phyloP scores from a whole-genome alignment of 345 rosid genomes.

The Ailanthus altissimus region DNA sequence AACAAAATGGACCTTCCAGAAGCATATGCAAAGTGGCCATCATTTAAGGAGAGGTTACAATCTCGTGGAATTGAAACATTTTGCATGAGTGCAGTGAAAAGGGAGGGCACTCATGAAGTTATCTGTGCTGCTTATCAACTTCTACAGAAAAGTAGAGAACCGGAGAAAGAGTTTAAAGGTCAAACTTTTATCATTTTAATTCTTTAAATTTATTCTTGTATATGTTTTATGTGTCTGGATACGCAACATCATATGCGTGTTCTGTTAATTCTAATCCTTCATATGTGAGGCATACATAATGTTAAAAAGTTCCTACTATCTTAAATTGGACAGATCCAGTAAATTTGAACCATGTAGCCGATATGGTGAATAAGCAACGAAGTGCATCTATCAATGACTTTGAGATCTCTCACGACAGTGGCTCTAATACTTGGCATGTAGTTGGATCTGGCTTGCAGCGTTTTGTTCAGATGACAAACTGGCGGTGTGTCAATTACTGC shows the following conservation, averaged over 20 bases:
- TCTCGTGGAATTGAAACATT: constrained; percentile 68
- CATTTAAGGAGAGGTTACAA: constrained; percentile 62
- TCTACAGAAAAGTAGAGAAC: constrained; percentile 52
- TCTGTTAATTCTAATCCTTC: neutral
- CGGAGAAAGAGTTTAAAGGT: constrained; percentile 63
- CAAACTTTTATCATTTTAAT: constrained; percentile 10
- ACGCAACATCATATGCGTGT: neutral
- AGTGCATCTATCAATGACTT: constrained; percentile 75
- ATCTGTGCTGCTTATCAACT: constrained; percentile 66
- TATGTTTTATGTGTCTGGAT: constrained; percentile 6
- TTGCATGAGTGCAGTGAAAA: constrained; percentile 83
- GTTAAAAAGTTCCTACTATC: constrained; percentile 21
- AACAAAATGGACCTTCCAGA: constrained; percentile 96
- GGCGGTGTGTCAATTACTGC: constrained; percentile 51
- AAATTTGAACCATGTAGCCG: constrained; percentile 79
- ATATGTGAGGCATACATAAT: neutral
- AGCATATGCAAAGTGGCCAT: constrained; percentile 71
- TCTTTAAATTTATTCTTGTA: neutral
- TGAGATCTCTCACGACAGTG: constrained; percentile 60
- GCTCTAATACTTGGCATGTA: constrained; percentile 71
- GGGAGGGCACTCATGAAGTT: constrained; percentile 79
- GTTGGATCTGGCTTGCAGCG: constrained; percentile 83
- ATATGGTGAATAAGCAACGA: constrained; percentile 64
- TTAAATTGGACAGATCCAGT: constrained; percentile 39
- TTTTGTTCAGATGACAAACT: constrained; percentile 97